Conservation (phyloP, 2,329 filamentous ascomycete species). For the Claviceps citrina region DNA sequence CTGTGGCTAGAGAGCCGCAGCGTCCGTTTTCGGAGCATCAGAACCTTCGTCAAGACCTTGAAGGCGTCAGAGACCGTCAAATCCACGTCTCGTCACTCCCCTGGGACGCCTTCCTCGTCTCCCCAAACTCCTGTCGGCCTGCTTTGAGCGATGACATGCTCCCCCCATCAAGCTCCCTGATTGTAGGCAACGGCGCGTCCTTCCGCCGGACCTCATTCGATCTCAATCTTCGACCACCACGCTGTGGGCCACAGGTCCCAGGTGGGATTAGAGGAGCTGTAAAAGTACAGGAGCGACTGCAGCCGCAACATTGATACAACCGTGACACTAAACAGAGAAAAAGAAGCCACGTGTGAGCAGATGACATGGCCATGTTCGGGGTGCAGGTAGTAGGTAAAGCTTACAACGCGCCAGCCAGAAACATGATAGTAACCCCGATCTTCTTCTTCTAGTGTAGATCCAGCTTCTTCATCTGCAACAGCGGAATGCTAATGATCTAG, state of each 20-base stretch:
- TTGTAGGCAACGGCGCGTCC: too few relatives aligned
- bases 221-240: constrained; percentile 7
- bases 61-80: too few relatives aligned
- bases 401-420: constrained; percentile 5
- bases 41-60: too few relatives aligned
- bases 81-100: too few relatives aligned
- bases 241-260: constrained; percentile 5
- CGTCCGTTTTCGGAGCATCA: too few relatives aligned
- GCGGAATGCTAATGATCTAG: constrained; percentile 6
- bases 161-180: too few relatives aligned
- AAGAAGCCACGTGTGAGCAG: background rate
- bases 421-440: constrained; percentile 5
- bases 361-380: background rate
- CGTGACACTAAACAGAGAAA: constrained; percentile 1
- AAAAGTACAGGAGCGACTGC: constrained; percentile 4
- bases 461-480: constrained; percentile 4
- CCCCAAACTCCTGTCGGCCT: too few relatives aligned
- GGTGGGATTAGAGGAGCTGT: constrained; percentile 3
- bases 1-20: too few relatives aligned
- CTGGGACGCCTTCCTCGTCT: too few relatives aligned
- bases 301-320: constrained; percentile 6
- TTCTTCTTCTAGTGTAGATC: constrained; percentile 6
- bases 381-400: background rate
- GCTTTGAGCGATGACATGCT: too few relatives aligned
- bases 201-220: too few relatives aligned